Conservation (phyloP, 306 rosid species). For the Cicer pinnatifidum region DNA sequence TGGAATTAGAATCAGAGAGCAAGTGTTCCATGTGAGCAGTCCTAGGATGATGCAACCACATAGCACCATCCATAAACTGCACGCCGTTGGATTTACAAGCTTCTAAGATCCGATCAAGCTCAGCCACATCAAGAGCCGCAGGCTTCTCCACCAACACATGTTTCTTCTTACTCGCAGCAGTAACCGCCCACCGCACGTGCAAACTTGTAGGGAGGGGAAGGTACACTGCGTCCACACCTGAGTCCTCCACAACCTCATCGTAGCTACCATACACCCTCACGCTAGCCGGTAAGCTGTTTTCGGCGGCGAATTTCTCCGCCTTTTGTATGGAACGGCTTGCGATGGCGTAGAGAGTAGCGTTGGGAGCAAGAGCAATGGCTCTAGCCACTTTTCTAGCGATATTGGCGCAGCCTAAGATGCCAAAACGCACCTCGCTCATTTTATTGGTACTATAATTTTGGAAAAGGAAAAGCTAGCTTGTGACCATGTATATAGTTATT, state of each 20-base stretch:
- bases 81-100: conserved; percentile 71
- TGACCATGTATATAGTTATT: not conserved
- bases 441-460: not conserved
- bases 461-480: not conserved
- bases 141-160: conserved; percentile 83
- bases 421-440: conserved; percentile 63
- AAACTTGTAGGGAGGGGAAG: conserved; percentile 73
- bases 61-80: conserved; percentile 81
- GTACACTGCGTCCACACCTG: conserved; percentile 74
- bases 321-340: conserved; percentile 72
- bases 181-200: conserved; percentile 69
- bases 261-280: conserved; percentile 69
- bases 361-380: conserved; percentile 70
- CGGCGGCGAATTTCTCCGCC: conserved; percentile 61
- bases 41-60: conserved; percentile 94
- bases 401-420: conserved; percentile 70
- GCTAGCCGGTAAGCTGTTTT: conserved; percentile 39
- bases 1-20: conserved; percentile 50
- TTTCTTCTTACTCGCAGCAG: conserved; percentile 77
- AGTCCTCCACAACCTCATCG: conserved; percentile 64
- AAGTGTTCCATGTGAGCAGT: conserved; percentile 60
- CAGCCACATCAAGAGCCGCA: conserved; percentile 59
- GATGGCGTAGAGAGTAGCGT: conserved; percentile 62
- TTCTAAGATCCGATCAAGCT: conserved; percentile 69
- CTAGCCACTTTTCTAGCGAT: conserved; percentile 78